Percentiles rank a stretch among this genome's conserved stretches.
phyloP scores from a whole-genome alignment of 2,329 filamentous ascomycete genomes.

The Chaetomium globosum region DNA sequence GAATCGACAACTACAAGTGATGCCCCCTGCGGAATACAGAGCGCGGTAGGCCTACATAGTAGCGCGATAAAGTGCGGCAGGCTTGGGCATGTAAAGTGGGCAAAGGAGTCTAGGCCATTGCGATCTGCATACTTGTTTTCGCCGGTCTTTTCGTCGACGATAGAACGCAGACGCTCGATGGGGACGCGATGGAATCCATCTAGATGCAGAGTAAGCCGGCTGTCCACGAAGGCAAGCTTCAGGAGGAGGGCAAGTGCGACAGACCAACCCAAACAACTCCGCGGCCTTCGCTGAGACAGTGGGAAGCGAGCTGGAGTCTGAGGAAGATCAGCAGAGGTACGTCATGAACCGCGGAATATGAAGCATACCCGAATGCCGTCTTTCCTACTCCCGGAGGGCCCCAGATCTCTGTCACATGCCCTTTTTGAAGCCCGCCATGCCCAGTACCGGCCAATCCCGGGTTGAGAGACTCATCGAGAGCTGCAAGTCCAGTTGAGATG shows the following conservation, averaged over 20 bases:
- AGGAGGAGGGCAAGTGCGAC: slow-evolving; percentile 41
- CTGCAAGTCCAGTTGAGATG: slow-evolving; percentile 59
- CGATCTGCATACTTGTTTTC: slow-evolving; percentile 23
- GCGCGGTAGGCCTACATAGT: slow-evolving; percentile 65
- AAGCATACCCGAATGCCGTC: slow-evolving; percentile 73
- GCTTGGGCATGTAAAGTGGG: slow-evolving; percentile 57
- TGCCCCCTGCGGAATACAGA: slow-evolving; percentile 64
- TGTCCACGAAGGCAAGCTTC: slow-evolving; percentile 6
- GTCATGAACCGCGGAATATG: not conserved
- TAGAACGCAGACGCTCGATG: slow-evolving; percentile 43
- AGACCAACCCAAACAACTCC: slow-evolving; percentile 82
- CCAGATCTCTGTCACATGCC: slow-evolving; percentile 84
- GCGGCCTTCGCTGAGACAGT: slow-evolving; percentile 61
- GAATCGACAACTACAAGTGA: slow-evolving; percentile 76
- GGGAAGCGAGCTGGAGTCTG: slow-evolving; percentile 71
- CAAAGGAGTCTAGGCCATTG: slow-evolving; percentile 44
- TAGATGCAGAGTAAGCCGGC: slow-evolving; percentile 19
- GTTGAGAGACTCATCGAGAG: slow-evolving; percentile 52
- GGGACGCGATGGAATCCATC: slow-evolving; percentile 54
- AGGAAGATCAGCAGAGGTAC: slow-evolving; percentile 21
- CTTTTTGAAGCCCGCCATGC: slow-evolving; percentile 65
- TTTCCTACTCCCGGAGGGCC: slow-evolving; percentile 86
- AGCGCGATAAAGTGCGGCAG: slow-evolving; percentile 76
- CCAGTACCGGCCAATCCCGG: slow-evolving; percentile 35
- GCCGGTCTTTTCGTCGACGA: slow-evolving; percentile 32